A percentile compares a stretch with the other conserved stretches of the same genome.
phyloP scores from a whole-genome alignment of 2,329 filamentous ascomycete species.

The Aspergillus pseudoglaucus region DNA sequence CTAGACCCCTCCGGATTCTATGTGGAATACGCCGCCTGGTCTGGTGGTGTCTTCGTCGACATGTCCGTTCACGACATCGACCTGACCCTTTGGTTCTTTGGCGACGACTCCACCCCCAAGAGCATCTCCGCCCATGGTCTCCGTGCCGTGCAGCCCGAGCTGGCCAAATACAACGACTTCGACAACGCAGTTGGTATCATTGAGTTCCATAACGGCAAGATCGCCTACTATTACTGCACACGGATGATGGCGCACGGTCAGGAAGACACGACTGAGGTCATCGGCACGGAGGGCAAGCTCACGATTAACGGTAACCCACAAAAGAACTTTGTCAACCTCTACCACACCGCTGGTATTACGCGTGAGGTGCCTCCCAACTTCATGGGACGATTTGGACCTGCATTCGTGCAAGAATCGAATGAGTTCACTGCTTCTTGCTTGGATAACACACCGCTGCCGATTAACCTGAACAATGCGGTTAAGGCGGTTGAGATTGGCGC shows the following conservation, averaged over 20 bases:
- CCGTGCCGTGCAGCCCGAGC: slow-evolving; percentile 52
- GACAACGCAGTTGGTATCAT: slow-evolving; percentile 59
- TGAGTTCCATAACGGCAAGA: slow-evolving; percentile 57
- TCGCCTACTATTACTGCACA: slow-evolving; percentile 57
- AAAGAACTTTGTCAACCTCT: slow-evolving; percentile 50
- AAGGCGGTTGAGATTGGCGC: slow-evolving; percentile 53
- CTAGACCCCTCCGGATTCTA: slow-evolving; percentile 60
- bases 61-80: slow-evolving; percentile 65
- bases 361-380: slow-evolving; percentile 57
- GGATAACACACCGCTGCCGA: slow-evolving; percentile 49
- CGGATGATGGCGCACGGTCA: slow-evolving; percentile 63
- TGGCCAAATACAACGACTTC: slow-evolving; percentile 51
- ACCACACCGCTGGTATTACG: slow-evolving; percentile 48
- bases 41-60: slow-evolving; percentile 63
- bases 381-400: slow-evolving; percentile 56
- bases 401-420: slow-evolving; percentile 58
- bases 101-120: slow-evolving; percentile 49
- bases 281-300: slow-evolving; percentile 60
- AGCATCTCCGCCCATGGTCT: slow-evolving; percentile 51
- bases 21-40: slow-evolving; percentile 58
- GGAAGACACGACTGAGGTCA: slow-evolving; percentile 60
- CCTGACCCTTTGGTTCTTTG: slow-evolving; percentile 57
- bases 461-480: slow-evolving; percentile 53
- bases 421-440: slow-evolving; percentile 57
- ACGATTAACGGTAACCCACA: slow-evolving; percentile 55